Evolutionary conservation across 2,329 filamentous ascomycete species (phyloP).

Genomic region (Ophidiomyces ophidiicola): DNA sequence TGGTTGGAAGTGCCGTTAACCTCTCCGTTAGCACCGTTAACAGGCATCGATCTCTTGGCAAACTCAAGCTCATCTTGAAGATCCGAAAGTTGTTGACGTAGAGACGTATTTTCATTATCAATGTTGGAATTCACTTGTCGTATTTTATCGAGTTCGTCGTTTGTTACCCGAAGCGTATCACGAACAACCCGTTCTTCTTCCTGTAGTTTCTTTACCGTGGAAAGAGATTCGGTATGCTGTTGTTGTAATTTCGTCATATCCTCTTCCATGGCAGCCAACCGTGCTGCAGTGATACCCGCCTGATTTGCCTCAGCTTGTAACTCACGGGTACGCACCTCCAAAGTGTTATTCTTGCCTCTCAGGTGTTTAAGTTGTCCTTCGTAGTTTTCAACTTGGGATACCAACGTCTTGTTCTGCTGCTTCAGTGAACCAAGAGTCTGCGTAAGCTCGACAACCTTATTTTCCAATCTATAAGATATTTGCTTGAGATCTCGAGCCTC

Average conservation of each 20-base stretch:
- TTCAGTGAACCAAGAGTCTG: slow-evolving; percentile 87
- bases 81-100: slow-evolving; percentile 78
- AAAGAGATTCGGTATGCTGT: slow-evolving; percentile 78
- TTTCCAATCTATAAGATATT: slow-evolving; percentile 98
- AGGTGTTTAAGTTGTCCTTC: slow-evolving; percentile 92
- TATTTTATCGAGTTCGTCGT: slow-evolving; percentile 66
- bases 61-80: slow-evolving; percentile 86
- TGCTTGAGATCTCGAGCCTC: slow-evolving; percentile 97
- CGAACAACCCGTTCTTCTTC: slow-evolving; percentile 81
- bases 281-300: slow-evolving; percentile 86
- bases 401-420: slow-evolving; percentile 80
- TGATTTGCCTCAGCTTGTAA: slow-evolving; percentile 94
- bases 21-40: slow-evolving; percentile 47
- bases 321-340: slow-evolving; percentile 84
- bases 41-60: slow-evolving; percentile 63
- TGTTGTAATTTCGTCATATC: slow-evolving; percentile 87
- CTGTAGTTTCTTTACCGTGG: slow-evolving; percentile 85
- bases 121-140: slow-evolving; percentile 62
- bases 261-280: slow-evolving; percentile 80
- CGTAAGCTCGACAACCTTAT: slow-evolving; percentile 97
- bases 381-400: slow-evolving; percentile 86
- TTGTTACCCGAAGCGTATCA: slow-evolving; percentile 68
- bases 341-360: slow-evolving; percentile 79
- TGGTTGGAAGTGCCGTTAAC: slow-evolving; percentile 50
- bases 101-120: slow-evolving; percentile 71